phyloP scores from a whole-genome alignment of 805 yeast genomes.

The Candida adriatica region DNA sequence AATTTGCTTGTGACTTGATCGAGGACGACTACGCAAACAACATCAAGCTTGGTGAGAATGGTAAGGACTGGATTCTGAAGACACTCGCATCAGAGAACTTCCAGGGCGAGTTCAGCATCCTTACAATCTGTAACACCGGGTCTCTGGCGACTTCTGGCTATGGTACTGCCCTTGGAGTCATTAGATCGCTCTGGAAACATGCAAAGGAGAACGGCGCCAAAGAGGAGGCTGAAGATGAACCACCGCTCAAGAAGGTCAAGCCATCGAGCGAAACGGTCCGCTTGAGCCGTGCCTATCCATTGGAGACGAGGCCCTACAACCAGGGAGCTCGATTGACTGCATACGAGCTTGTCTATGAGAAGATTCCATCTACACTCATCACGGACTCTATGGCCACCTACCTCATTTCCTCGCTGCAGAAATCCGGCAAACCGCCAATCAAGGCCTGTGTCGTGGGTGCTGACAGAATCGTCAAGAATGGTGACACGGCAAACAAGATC shows the following conservation, averaged over 20 bases:
- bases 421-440: constrained; percentile 47
- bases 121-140: constrained; percentile 95
- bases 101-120: constrained; percentile 64
- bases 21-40: constrained; percentile 79
- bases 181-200: constrained; percentile 59
- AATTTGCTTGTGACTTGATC: constrained; percentile 49
- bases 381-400: constrained; percentile 92
- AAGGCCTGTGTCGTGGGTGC: constrained; percentile 84
- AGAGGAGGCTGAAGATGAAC: constrained; percentile 17
- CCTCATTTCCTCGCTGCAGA: constrained; percentile 40
- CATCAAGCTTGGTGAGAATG: constrained; percentile 70
- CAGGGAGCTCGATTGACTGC: constrained; percentile 95
- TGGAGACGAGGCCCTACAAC: constrained; percentile 94
- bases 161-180: constrained; percentile 93
- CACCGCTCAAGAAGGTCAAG: constrained; percentile 22
- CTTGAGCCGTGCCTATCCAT: constrained; percentile 70
- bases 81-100: constrained; percentile 40
- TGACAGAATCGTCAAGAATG: constrained; percentile 86
- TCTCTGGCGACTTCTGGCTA: constrained; percentile 96
- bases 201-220: constrained; percentile 20
- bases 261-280: constrained; percentile 27
- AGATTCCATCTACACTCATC: constrained; percentile 80
- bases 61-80: constrained; percentile 57
- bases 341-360: constrained; percentile 78
- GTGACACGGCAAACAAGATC: constrained; percentile 94